Percentiles rank a stretch among this genome's conserved stretches.
These are phyloP conservation scores for Sporisorium scitamineum DNA, from an alignment of 1,284 basidiomycete species.

Conservation along the genomic window DNA sequence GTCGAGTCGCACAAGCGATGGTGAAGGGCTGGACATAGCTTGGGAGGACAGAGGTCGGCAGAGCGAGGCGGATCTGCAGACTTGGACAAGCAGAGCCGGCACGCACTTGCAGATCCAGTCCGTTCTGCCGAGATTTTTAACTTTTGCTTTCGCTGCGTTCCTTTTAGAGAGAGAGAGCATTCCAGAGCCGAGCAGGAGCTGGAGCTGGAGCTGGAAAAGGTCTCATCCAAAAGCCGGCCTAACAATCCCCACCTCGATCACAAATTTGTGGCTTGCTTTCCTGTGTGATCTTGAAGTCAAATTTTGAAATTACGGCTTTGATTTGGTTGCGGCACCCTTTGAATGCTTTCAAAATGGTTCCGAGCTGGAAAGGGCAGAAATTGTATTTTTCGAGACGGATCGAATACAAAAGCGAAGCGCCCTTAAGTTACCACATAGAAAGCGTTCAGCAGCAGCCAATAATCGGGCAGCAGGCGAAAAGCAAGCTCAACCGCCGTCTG, in stretches of 20 bases:
- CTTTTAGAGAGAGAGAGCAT: neutral
- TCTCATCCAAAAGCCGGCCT: neutral
- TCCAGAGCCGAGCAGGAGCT: neutral
- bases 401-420: neutral
- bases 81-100: slow-evolving; percentile 8
- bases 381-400: neutral
- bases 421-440: neutral
- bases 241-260: neutral
- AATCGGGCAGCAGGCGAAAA: neutral
- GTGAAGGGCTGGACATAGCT: too few species aligned
- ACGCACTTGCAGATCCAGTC: neutral
- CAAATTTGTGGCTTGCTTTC: neutral
- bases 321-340: neutral
- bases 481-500: neutral
- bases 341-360: neutral
- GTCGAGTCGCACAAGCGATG: neutral
- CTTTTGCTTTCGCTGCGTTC: neutral
- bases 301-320: neutral
- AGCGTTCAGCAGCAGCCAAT: neutral
- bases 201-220: neutral
- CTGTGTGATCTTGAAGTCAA: neutral
- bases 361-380: neutral
- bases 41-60: neutral
- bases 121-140: neutral
- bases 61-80: slow-evolving; percentile 1